Evolutionary conservation across 1,139 yeast species (phyloP).

Genomic region (Candida glucosophila): DNA sequence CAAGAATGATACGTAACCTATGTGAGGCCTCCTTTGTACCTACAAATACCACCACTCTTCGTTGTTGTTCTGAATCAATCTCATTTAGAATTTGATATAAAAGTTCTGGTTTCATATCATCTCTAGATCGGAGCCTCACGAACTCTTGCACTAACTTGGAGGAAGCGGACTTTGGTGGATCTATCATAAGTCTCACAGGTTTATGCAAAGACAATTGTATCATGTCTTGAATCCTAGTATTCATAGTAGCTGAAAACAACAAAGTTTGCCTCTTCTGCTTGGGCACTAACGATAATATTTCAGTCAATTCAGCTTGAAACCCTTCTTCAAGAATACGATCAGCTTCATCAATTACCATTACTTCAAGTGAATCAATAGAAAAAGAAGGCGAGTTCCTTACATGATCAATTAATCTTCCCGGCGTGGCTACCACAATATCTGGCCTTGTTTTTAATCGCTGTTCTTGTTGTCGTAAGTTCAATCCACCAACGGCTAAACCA

Average conservation of each 20-base stretch:
- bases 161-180: slow-evolving; percentile 93
- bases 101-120: slow-evolving; percentile 72
- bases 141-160: slow-evolving; percentile 83
- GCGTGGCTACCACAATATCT: slow-evolving; percentile 94
- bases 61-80: slow-evolving; percentile 51
- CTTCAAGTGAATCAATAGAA: slow-evolving; percentile 83
- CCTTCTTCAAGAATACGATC: slow-evolving; percentile 99
- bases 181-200: slow-evolving; percentile 93
- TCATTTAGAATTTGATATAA: slow-evolving; percentile 62
- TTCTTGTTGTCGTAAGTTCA: slow-evolving; percentile 89
- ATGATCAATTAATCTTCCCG: slow-evolving; percentile 96
- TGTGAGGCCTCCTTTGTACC: slow-evolving; percentile 89
- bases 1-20: slow-evolving; percentile 71
- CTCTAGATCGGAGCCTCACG: slow-evolving; percentile 88
- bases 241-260: slow-evolving; percentile 96
- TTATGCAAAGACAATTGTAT: slow-evolving; percentile 78
- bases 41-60: slow-evolving; percentile 81
- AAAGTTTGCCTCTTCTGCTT: slow-evolving; percentile 81
- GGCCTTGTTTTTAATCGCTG: slow-evolving; percentile 88
- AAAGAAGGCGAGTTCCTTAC: slow-evolving; percentile 91
- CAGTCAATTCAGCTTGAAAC: slow-evolving; percentile 89
- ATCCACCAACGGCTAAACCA: slow-evolving; percentile 97
- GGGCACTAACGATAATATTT: slow-evolving; percentile 80
- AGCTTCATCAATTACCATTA: slow-evolving; percentile 92
- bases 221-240: slow-evolving; percentile 79